Conservation (phyloP, 352 stramenopile species). For the Globisporangium barbulae region DNA sequence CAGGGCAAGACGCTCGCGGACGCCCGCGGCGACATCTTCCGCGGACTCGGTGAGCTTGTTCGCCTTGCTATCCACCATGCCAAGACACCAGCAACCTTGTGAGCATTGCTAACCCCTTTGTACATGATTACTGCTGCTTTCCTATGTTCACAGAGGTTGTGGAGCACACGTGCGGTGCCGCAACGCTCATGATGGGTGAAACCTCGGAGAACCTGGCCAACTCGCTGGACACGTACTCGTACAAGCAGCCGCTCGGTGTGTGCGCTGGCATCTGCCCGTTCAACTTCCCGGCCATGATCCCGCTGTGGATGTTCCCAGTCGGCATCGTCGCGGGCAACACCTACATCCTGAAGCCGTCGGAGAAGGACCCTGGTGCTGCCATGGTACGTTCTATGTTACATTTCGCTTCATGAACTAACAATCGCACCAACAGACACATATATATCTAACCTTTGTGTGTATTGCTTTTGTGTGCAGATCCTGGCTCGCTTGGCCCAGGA, state of each 20-base stretch:
- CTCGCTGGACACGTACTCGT: constrained; percentile 95
- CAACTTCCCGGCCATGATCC: constrained; percentile 98
- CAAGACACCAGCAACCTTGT: neutral
- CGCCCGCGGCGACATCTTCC: constrained; percentile 96
- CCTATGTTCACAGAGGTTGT: constrained; percentile 43
- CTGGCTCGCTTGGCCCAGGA: constrained; percentile 91
- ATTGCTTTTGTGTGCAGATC: constrained; percentile 36
- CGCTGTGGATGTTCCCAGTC: constrained; percentile 91
- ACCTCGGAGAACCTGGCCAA: constrained; percentile 90
- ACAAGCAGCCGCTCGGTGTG: constrained; percentile 94
- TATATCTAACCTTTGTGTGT: neutral
- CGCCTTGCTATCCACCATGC: neutral
- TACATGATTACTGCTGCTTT: neutral
- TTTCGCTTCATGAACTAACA: neutral
- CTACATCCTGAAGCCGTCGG: constrained; percentile 95
- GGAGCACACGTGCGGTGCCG: constrained; percentile 72
- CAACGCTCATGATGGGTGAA: constrained; percentile 93
- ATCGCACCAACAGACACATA: neutral
- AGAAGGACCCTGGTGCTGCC: constrained; percentile 88
- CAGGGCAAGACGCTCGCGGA: constrained; percentile 92
- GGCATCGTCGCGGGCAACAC: constrained; percentile 93
- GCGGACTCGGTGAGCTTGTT: constrained; percentile 74
- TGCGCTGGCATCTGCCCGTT: constrained; percentile 93
- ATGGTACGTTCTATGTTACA: constrained; percentile 42
- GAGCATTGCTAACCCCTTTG: neutral